These are phyloP conservation scores for Candolleomyces efflorescens DNA, from an alignment of 768 basidiomycete genomes.

Conservation along the genomic window DNA sequence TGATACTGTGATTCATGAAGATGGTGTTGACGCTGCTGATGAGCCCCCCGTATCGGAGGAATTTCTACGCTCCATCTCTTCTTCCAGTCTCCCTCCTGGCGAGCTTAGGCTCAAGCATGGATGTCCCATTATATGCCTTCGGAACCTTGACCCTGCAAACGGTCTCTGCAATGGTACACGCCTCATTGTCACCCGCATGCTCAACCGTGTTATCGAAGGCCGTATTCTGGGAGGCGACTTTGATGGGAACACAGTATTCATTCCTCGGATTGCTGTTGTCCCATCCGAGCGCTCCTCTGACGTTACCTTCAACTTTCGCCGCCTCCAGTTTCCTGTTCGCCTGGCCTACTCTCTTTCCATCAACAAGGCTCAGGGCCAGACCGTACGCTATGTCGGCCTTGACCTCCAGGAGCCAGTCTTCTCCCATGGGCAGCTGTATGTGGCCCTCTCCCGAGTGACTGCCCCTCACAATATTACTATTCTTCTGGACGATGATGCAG, in stretches of 20 bases:
- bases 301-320: slow-evolving; percentile 22
- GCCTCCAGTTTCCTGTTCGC: slow-evolving; percentile 34
- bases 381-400: slow-evolving; percentile 29
- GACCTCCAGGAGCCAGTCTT: slow-evolving; percentile 29
- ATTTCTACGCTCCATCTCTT: slow-evolving; percentile 12
- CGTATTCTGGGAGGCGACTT: slow-evolving; percentile 32
- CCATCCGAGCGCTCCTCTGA: not conserved
- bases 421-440: slow-evolving; percentile 36
- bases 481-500: slow-evolving; percentile 16
- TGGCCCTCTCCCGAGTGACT: slow-evolving; percentile 30
- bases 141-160: slow-evolving; percentile 20
- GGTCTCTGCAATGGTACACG: slow-evolving; percentile 28
- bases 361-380: slow-evolving; percentile 38
- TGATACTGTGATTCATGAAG: not conserved
- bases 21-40: not conserved
- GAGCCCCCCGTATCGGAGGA: not conserved
- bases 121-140: slow-evolving; percentile 25
- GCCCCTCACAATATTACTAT: slow-evolving; percentile 19
- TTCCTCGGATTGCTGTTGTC: slow-evolving; percentile 1
- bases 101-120: slow-evolving; percentile 24
- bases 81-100: slow-evolving; percentile 28
- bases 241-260: slow-evolving; percentile 22
- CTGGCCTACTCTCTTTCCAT: slow-evolving; percentile 36
- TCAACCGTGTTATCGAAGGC: slow-evolving; percentile 22
- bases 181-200: slow-evolving; percentile 16